Evolutionary conservation across 805 yeast genomes (phyloP), one percentile per base, ranked within the genome.

Genomic region (Metschnikowia cerradonensis): DNA sequence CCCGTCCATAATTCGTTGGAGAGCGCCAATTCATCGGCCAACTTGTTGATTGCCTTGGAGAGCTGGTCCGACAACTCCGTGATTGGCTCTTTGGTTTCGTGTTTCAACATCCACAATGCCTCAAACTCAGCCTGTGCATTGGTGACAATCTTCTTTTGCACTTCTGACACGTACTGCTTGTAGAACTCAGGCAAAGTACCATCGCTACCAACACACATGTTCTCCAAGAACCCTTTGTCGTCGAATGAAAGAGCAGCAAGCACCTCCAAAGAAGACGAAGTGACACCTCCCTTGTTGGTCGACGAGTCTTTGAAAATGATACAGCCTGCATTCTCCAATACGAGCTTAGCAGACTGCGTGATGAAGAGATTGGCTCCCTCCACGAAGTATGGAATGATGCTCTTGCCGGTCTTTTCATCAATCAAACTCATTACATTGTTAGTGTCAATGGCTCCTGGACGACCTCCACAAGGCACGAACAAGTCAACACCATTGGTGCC

Each of bases 391-490:
- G 96, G 95, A 60, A 94, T 79, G 58, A 81, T 74, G 19, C 88
- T 69, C 69, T 86, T 84, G 51, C 94, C 95, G 31, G 91, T 84
- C 61, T 82, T 82, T 38, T 75, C 76, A 67, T 87, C 89, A 59
- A 94, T 81, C 61, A 90, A 81, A 48, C 72, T 72, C 55, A 76
- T 73, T 52, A 91, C 94, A 62, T 88, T 94, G 68, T 83, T 85
- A 56, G 91, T 82, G 68, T 91, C 95, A 67, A 92, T 84, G 19
- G 98, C 95, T 60, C 88, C 92, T 53, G 99, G 99, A 72, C 99
- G 86, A 60, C 99, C 99, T 70, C 99, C 99, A 72, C 99, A 92
- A 52, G 99, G 99, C 40, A 91, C 97, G 71, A 94, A 91, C 64
- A 92, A 74, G 61, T 90, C 90, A 54, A 90, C 77, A 32, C 79